A percentile compares a stretch with the other conserved stretches of the same genome.
Conservation (phyloP, 2,329 filamentous ascomycete species). For the Colletotrichum tabaci region DNA sequence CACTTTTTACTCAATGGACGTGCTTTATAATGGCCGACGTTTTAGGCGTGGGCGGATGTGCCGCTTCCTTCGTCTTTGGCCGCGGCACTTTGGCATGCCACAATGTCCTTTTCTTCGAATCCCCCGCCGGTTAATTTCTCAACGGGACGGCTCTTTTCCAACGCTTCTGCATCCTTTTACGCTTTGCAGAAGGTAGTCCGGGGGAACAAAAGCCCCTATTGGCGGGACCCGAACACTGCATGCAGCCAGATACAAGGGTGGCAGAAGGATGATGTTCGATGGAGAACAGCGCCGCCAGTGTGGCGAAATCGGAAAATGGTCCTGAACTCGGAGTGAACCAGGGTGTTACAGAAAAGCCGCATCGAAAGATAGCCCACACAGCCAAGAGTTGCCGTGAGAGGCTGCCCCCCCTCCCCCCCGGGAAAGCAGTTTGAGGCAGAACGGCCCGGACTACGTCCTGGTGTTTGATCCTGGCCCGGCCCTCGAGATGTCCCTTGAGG, state of each 20-base stretch:
- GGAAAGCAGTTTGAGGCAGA: no score
- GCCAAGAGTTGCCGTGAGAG: no score
- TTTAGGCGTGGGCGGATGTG: no score
- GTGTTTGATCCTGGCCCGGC: background rate
- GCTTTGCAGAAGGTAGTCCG: constrained; percentile 1
- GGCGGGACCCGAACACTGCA: background rate
- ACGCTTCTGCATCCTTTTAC: no score
- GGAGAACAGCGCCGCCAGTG: constrained; percentile 5
- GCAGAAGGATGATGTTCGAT: background rate
- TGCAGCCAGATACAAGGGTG: background rate
- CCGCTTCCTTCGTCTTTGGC: no score
- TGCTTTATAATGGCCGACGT: no score
- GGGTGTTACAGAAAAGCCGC: background rate
- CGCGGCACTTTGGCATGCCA: constrained; percentile 9
- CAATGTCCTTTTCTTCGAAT: background rate
- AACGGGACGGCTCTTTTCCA: no score
- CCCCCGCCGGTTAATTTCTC: no score
- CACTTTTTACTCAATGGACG: no score
- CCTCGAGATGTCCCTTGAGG: background rate
- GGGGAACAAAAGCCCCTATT: background rate
- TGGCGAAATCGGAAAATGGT: constrained; percentile 13
- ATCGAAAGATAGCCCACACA: background rate
- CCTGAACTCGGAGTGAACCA: background rate
- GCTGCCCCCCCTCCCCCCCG: no score
- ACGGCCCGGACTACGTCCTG: no score